phyloP scores from a whole-genome alignment of 495 filamentous ascomycete genomes.

The Pseudoneurospora amorphoporcata region DNA sequence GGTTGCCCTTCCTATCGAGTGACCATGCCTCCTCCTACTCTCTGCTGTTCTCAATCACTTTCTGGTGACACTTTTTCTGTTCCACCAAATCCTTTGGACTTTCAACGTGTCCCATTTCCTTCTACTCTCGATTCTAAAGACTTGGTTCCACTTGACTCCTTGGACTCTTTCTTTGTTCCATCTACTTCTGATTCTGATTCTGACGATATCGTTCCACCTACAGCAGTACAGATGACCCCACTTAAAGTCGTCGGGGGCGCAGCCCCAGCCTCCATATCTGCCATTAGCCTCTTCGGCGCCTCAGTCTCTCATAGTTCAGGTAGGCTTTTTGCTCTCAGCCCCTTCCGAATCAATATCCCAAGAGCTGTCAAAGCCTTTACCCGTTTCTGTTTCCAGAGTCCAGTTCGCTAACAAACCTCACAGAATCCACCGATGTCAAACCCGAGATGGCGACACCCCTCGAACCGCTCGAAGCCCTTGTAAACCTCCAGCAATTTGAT shows the following conservation, averaged over 20 bases:
- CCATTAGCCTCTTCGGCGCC: background rate
- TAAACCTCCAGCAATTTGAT: constrained; percentile 40
- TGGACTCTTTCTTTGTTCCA: background rate
- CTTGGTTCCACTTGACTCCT: background rate
- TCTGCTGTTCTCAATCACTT: background rate
- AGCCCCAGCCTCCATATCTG: background rate
- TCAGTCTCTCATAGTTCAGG: background rate
- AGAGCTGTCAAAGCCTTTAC: background rate
- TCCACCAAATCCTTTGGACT: background rate
- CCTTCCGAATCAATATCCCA: background rate
- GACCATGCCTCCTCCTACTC: background rate
- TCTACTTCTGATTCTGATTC: background rate
- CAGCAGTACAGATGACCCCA: background rate
- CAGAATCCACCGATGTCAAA: background rate
- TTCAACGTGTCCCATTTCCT: background rate
- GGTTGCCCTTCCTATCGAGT: background rate
- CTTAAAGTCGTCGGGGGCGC: background rate
- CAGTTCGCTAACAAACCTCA: background rate
- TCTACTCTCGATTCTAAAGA: too few species aligned
- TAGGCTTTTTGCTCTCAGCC: background rate
- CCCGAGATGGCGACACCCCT: background rate
- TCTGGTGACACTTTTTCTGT: background rate
- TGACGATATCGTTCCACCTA: background rate
- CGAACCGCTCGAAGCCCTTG: constrained; percentile 19
- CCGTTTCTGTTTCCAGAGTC: background rate